Conservation (phyloP, 129 eudicot species). For the carrot (Daucus carota) region DNA sequence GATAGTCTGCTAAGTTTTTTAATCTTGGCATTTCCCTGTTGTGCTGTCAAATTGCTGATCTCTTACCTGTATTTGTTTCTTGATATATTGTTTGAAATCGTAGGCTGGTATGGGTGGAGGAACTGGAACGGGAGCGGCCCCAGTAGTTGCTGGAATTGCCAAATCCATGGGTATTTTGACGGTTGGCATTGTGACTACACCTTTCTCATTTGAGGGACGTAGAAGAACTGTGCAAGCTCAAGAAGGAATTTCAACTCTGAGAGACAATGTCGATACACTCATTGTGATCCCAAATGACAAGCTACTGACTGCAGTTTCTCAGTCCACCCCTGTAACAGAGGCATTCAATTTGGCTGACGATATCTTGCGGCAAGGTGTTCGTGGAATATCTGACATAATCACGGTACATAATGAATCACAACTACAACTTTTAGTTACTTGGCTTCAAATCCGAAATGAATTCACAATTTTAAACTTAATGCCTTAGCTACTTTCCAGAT, state of each 20-base stretch:
- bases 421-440: background rate
- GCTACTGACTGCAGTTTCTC: constrained; percentile 82
- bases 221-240: constrained; percentile 92
- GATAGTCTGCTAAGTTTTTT: background rate
- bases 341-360: constrained; percentile 97
- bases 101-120: constrained; percentile 99
- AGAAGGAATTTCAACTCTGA: constrained; percentile 93
- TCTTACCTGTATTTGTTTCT: background rate
- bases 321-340: constrained; percentile 87
- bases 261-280: constrained; percentile 91
- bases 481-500: background rate
- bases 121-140: constrained; percentile 97
- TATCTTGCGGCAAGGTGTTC: constrained; percentile 93
- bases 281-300: constrained; percentile 96
- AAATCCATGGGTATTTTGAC: constrained; percentile 92
- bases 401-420: constrained; percentile 37
- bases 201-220: constrained; percentile 91
- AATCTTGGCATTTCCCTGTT: background rate
- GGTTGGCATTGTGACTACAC: constrained; percentile 90
- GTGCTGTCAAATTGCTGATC: background rate
- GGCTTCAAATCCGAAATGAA: background rate
- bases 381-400: constrained; percentile 93
- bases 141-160: constrained; percentile 81
- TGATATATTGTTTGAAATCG: constrained; percentile 5
- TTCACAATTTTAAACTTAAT: background rate